Percentiles rank a stretch among this genome's conserved stretches.
Evolutionary conservation across 2,329 filamentous ascomycete species (phyloP).

Genomic region (Fusarium chaquense): DNA sequence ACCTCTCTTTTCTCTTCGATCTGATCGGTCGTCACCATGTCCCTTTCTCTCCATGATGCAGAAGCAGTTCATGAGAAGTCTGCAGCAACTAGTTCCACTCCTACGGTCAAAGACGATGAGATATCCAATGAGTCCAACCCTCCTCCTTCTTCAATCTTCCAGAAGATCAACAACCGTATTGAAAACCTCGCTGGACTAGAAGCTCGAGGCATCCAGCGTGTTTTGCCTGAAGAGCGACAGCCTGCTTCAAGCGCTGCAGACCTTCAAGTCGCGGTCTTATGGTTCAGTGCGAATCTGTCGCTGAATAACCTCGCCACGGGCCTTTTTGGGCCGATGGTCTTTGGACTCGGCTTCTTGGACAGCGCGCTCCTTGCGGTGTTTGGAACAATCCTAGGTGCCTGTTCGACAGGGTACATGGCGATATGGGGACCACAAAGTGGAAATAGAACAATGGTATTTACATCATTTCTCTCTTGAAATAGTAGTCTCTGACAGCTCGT

Average conservation of each 20-base stretch:
- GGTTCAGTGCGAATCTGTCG: constrained; percentile 60
- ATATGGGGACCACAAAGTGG: constrained; percentile 81
- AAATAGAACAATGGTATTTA: constrained; percentile 75
- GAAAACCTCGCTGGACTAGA: constrained; percentile 54
- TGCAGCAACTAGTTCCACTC: constrained; percentile 20
- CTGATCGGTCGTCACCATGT: not conserved
- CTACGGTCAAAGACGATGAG: constrained; percentile 18
- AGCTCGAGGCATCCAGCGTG: constrained; percentile 56
- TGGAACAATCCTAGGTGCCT: constrained; percentile 78
- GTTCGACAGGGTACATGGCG: constrained; percentile 81
- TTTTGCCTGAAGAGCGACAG: constrained; percentile 54
- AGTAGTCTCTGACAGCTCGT: constrained; percentile 7
- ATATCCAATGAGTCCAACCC: constrained; percentile 3
- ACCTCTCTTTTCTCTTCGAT: not conserved
- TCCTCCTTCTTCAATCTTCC: constrained; percentile 16
- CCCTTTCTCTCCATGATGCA: constrained; percentile 11
- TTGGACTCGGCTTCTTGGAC: constrained; percentile 78
- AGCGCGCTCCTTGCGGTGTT: constrained; percentile 78
- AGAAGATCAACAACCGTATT: constrained; percentile 37
- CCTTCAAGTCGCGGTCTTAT: constrained; percentile 56
- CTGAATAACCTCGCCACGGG: constrained; percentile 72
- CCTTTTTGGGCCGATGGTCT: constrained; percentile 75
- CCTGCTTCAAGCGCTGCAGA: constrained; percentile 51
- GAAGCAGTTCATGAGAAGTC: constrained; percentile 37
- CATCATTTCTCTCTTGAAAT: rapidly evolving